Conservation (phyloP, 164 flowering plant species). For the Santalum album region DNA sequence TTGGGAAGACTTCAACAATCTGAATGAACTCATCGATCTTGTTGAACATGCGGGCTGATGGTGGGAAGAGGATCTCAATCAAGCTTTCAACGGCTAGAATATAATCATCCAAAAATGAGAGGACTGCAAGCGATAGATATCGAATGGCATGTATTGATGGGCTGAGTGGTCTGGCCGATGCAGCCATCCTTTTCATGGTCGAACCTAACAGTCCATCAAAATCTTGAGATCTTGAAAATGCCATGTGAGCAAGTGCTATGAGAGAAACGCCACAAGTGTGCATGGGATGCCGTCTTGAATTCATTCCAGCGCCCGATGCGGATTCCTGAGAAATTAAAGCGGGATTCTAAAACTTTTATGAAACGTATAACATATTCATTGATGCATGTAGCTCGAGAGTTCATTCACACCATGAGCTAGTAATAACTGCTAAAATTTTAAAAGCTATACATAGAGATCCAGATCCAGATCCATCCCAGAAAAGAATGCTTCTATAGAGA, state of each 20-base stretch:
- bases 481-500: too few relatives aligned
- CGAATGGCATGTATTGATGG: slow-evolving; percentile 21
- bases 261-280: slow-evolving; percentile 40
- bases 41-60: slow-evolving; percentile 34
- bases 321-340: slow-evolving; percentile 17
- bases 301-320: background rate
- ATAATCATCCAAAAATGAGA: slow-evolving; percentile 34
- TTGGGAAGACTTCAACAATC: slow-evolving; percentile 29
- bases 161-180: slow-evolving; percentile 4
- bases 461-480: too few relatives aligned
- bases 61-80: slow-evolving; percentile 41
- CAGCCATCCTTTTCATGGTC: slow-evolving; percentile 14
- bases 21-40: slow-evolving; percentile 28
- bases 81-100: slow-evolving; percentile 29
- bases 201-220: slow-evolving; percentile 31
- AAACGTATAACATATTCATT: too few relatives aligned
- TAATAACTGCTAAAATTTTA: too few relatives aligned
- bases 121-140: slow-evolving; percentile 31
- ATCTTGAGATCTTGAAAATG: slow-evolving; percentile 19
- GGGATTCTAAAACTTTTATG: too few relatives aligned
- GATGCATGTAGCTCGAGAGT: too few relatives aligned
- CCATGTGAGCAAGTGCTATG: slow-evolving; percentile 22
- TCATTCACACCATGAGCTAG: too few relatives aligned
- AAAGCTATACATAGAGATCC: too few relatives aligned
- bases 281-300: slow-evolving; percentile 33